These are phyloP conservation scores for Camellia oleifera DNA, from an alignment of 179 eudicot species.

Conservation along the genomic window DNA sequence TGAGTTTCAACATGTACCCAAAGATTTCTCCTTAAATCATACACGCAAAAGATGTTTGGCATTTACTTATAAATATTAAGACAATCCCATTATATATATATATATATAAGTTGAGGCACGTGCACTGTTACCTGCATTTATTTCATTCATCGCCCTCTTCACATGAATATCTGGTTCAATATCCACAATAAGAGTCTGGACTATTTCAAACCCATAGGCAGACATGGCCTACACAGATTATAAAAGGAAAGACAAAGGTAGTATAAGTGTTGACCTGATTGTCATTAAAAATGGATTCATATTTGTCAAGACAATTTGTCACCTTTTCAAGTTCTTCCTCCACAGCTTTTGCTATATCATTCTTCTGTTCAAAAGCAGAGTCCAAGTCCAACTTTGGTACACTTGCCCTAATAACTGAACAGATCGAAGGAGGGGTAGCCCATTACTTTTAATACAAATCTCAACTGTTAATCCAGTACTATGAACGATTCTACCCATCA, in stretches of 20 bases:
- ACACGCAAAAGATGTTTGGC: no score
- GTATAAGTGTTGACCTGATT: background rate
- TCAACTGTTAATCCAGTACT: background rate
- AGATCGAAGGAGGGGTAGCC: background rate
- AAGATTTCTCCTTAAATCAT: no score
- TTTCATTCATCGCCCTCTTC: conserved; percentile 49
- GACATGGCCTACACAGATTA: conserved; percentile 38
- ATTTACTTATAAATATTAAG: no score
- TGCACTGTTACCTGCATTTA: conserved; percentile 37
- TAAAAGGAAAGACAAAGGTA: background rate
- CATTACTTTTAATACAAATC: conserved; percentile 6
- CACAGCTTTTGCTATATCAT: conserved; percentile 43
- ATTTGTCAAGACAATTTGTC: background rate
- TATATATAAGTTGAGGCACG: no score
- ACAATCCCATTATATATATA: no score
- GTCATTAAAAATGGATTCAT: background rate
- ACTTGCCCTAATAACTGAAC: conserved; percentile 42
- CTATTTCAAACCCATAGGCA: conserved; percentile 44
- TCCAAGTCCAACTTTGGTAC: conserved; percentile 38
- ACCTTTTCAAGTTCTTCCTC: conserved; percentile 49
- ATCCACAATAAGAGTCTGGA: conserved; percentile 47
- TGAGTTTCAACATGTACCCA: no score
- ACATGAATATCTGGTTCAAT: conserved; percentile 46
- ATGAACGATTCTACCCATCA: background rate
- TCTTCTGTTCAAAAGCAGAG: conserved; percentile 41